phyloP scores from a whole-genome alignment of 768 basidiomycete species.

The Kwoniella mangroviensis region DNA sequence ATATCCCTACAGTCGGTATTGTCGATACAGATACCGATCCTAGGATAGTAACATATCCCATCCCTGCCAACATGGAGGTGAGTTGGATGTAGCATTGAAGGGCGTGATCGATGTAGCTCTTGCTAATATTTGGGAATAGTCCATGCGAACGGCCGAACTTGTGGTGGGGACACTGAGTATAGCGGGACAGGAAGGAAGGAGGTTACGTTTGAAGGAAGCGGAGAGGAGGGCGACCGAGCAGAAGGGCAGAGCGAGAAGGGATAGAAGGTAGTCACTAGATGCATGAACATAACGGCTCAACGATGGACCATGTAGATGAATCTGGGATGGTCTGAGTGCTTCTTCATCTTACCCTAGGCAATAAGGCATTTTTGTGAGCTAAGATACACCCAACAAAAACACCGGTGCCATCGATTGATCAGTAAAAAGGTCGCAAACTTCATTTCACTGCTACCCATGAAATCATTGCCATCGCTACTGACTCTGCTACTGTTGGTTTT shows the following conservation, averaged over 20 bases:
- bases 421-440: too few species aligned
- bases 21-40: conserved; percentile 96
- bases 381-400: too few species aligned
- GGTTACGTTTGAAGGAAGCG: conserved; percentile 37
- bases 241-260: conserved; percentile 18
- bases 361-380: too few species aligned
- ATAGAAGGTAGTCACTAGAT: conserved; percentile 25
- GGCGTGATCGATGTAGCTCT: background rate
- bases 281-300: conserved; percentile 15
- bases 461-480: too few species aligned
- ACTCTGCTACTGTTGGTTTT: too few species aligned
- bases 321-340: too few species aligned
- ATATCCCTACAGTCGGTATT: conserved; percentile 91
- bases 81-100: conserved; percentile 22
- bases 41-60: conserved; percentile 94
- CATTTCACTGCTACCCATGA: too few species aligned
- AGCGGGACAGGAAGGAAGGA: conserved; percentile 67
- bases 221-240: conserved; percentile 21
- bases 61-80: conserved; percentile 94
- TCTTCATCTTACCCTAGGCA: too few species aligned
- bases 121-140: conserved; percentile 52
- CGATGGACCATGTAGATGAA: background rate
- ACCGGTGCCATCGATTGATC: too few species aligned
- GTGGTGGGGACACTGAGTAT: conserved; percentile 87
- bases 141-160: conserved; percentile 83